Conservation (phyloP, 129 eudicot species). For the Lonicera japonica region DNA sequence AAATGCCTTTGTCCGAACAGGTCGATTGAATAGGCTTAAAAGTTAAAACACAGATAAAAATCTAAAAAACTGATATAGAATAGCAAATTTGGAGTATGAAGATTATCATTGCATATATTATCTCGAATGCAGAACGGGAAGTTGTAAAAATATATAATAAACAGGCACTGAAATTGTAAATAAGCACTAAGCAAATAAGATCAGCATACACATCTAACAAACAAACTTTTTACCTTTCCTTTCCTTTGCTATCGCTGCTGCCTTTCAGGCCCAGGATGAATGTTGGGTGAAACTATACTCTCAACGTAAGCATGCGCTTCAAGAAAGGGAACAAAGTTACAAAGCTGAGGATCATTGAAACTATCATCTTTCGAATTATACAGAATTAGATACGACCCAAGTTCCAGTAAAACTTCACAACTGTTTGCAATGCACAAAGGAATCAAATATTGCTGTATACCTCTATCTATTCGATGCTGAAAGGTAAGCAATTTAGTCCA, state of each 20-base stretch:
- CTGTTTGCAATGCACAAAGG: conserved; percentile 30
- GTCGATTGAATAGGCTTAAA: no score
- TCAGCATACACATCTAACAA: no score
- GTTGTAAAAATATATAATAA: no score
- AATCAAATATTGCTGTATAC: conserved; percentile 19
- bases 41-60: no score
- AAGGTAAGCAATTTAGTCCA: conserved; percentile 55
- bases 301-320: conserved; percentile 37
- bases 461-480: conserved; percentile 31
- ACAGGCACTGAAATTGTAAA: no score
- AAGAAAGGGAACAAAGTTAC: conserved; percentile 24
- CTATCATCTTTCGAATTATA: conserved; percentile 29
- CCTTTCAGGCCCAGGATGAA: conserved; percentile 15
- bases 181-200: no score
- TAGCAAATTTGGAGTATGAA: no score
- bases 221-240: conserved; percentile 18
- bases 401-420: conserved; percentile 39
- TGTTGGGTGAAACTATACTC: conserved; percentile 46
- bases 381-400: conserved; percentile 18
- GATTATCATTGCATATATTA: no score
- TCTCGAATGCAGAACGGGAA: no score
- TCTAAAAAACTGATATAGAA: no score
- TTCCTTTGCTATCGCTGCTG: not conserved
- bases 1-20: no score
- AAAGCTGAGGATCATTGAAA: conserved; percentile 19